Evolutionary conservation across 2,329 filamentous ascomycete species (phyloP), one percentile per base, ranked within the genome.

Genomic region (Aspergillus sergii): DNA sequence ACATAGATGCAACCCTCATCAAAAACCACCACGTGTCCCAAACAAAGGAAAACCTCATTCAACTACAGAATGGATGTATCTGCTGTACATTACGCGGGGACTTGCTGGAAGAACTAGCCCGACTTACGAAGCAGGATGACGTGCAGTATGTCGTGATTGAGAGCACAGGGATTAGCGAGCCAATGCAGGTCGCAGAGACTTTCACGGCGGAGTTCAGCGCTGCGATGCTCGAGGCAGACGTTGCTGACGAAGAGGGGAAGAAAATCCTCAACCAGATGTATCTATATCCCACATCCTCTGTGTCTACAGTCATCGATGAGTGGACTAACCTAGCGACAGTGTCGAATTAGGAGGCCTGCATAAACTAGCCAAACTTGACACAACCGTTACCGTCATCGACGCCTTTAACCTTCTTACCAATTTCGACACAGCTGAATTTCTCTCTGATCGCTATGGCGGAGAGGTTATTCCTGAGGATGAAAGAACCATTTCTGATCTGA

Each of bases 121-220:
- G 83, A 0, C 80, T 92, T 1, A 84, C 89, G 0, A 85, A 88
- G 70, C 81, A 87, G 1, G 83, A 86, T 21, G 80, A 84, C 57
- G 89, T 92, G 43, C 88, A 92, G 72, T 92, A 92, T 72, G 86
- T 92, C 30, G 80, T 91, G 45, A 89, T 91, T 48, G 89, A 92
- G 74, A 91, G 88, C 71, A 89, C 85, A 2, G 88, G 90, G 0
- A 90, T 92, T 66, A 91, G 89, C 68, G 89, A 91, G 74, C 89
- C 88, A 0, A 88, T 90, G 77, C 89, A 92, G 69, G 89, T 92
- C 0, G 89, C 89, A 0, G 89, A 92, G 79, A 92, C 89, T 0
- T 92, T 92, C 68, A 88, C 89, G 39, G 78, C 82, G 6, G 84
- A 82, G 46, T 83, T 84, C 70, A 81, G 79, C 10, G 72, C 77